Evolutionary conservation across 2,329 filamentous ascomycete species (phyloP), one percentile per base, ranked within the genome.

Genomic region (Pyrenochaeta sp.): DNA sequence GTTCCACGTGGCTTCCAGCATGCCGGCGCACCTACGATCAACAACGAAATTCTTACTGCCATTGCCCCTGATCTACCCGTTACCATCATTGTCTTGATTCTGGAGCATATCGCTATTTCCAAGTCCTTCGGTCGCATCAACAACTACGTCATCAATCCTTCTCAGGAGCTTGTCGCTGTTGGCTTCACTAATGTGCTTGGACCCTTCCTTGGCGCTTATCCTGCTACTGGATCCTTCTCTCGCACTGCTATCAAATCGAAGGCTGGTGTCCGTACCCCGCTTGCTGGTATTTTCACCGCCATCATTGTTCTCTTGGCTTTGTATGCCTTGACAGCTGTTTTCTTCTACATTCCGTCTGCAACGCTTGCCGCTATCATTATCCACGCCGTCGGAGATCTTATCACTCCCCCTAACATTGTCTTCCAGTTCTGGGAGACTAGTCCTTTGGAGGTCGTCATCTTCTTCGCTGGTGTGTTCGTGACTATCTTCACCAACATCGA

Each of bases 201-300:
- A 1, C 91, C 94, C 2, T 96, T 97, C 75, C 51, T 97, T 3
- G 94, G 93, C 36, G 94, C 81, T 2, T 99, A 96, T 65, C 90
- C 93, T 10, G 89, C 90, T 0, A 99, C 93, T 2, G 94, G 94
- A 1, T 97, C 94, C 3, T 97, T 97, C 78, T 96, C 90, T 23
- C 86, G 94, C 49, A 97, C 94, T 19, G 93, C 94, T 39, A 96
- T 97, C 74, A 96, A 96, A 72, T 94, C 93, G 4, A 97, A 97
- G 73, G 92, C 94, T 35, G 94, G 94, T 63, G 93, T 96, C 3
- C 85, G 90, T 17, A 96, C 92, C 0, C 93, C 93, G 1, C 85
- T 96, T 41, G 91, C 90, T 11, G 93, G 94, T 73, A 81, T 96
- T 28, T 89, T 97, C 53, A 96, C 92, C 6, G 92, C 89, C 0